Evolutionary conservation across 2,329 filamentous ascomycete species (phyloP), one percentile per base, ranked within the genome.

Genomic region (Spiromastix sp.): DNA sequence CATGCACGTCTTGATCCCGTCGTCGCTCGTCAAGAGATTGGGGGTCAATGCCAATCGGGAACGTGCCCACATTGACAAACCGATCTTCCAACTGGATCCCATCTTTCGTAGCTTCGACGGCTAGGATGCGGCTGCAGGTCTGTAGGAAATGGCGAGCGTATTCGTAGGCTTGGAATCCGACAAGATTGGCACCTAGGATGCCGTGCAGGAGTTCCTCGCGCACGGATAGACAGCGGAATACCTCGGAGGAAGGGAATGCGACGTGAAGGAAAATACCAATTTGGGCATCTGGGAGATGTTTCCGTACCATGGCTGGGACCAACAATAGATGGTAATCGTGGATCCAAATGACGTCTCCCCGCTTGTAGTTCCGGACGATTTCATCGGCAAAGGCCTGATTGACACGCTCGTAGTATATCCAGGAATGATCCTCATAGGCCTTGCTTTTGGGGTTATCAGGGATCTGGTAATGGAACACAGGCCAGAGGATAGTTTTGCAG

Each of bases 371-470:
- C 57, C 81, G 81, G 31, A 93, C 70, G 39, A 96, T 86, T 54
- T 80, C 81, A 55, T 95, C 83, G 20, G 89, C 89, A 60, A 96
- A 95, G 3, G 81, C 85, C 57, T 91, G 81, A 63, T 95, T 95
- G 52, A 95, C 73, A 36, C 84, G 85, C 54, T 86, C 81, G 51
- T 96, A 96, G 65, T 85, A 93, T 47, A 86, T 74, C 85, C 87
- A 96, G 0, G 87, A 95, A 60, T 96, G 87, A 48, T 96, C 89
- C 57, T 93, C 82, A 57, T 94, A 96, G 0, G 89, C 89, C 59
- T 96, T 96, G 74, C 86, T 95, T 70, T 94, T 94, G 17, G 89
- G 89, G 54, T 93, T 93, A 55, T 96, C 91, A 0, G 89, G 91
- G 40, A 96, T 93, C 60, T 95, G 87, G 58, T 96, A 96, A 61